A percentile compares a stretch with the other conserved stretches of the same genome.
Evolutionary conservation across 257 asterid genomes (phyloP).

Genomic region (Jacaranda copaia): DNA sequence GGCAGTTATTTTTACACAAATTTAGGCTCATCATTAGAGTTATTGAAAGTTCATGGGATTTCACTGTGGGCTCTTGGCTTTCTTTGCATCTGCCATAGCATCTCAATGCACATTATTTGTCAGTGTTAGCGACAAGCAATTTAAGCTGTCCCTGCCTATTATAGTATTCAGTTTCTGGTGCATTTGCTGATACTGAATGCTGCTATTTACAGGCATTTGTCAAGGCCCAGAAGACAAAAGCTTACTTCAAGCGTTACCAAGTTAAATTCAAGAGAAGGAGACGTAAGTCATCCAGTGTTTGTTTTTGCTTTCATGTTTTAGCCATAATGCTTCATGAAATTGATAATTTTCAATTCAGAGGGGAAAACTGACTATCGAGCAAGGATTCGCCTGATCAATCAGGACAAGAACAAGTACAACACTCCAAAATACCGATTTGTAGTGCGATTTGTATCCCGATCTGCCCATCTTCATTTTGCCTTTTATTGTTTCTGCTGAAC

Average conservation of each 20-base stretch:
- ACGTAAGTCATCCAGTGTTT: constrained; percentile 29
- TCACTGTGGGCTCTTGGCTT: not conserved
- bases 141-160: not conserved
- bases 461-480: not conserved
- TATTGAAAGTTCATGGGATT: not conserved
- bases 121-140: not conserved
- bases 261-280: constrained; percentile 67
- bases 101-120: not conserved
- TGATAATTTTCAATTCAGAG: constrained; percentile 39
- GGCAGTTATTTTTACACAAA: not conserved
- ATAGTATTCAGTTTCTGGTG: not conserved
- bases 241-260: constrained; percentile 64
- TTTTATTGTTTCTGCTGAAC: not conserved
- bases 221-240: constrained; percentile 51
- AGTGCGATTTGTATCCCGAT: constrained; percentile 57
- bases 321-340: not conserved
- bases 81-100: not conserved
- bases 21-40: not conserved
- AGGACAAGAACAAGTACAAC: constrained; percentile 63
- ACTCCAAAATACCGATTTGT: constrained; percentile 58
- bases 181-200: not conserved
- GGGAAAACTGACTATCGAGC: constrained; percentile 66
- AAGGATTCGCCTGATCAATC: constrained; percentile 61
- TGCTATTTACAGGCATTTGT: constrained; percentile 44
- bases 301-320: not conserved